Evolutionary conservation across 2,329 filamentous ascomycete species (phyloP), one percentile per base, ranked within the genome.

Genomic region (Sporothrix variecibatus): DNA sequence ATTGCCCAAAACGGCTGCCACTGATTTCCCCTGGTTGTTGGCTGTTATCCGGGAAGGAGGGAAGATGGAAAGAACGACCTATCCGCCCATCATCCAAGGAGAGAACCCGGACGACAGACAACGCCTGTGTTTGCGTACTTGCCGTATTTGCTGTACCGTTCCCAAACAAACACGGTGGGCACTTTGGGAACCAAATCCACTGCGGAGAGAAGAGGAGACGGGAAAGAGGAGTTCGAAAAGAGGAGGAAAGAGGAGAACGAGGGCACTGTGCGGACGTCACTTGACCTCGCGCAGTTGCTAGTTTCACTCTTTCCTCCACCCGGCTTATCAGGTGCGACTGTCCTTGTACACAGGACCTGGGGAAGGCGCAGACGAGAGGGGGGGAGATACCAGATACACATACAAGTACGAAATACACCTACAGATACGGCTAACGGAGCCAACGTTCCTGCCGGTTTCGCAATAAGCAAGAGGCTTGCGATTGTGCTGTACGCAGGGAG

Each of bases 181-280:
- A 56, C 51, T 26, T n/a, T 53, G 49, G 49, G n/a, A 53, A 11
- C 20, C 20, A 23, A 28, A 34, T 60, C 56, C 56, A 67, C 38
- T 67, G 38, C 15, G 62, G 62, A 67, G 62, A 65, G 62, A 43
- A 69, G 65, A 69, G 65, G 65, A 69, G 65, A n/a, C 60, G 64
- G 62, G 43, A 53, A 53, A 69, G 65, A 23, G 49, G 49, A 49
- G 43, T 9, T 15, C 34, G 4, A 38, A 51, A 49, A 34, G 34
- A 58, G 23, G 20, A 40, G 51, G 34, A 71, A 56, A 53, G 43
- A 34, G 38, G 64, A 34, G 34, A 71, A 56, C 34, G 43, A 34
- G 38, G 64, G 40, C 38, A 40, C 40, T 65, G 34, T 65, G 62
- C 62, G 56, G 62, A 69, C 64, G 64, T 68, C 64, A 68, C 43